Conservation (phyloP, 163 green algal species). For the Chlamydomonas reinhardtii region DNA sequence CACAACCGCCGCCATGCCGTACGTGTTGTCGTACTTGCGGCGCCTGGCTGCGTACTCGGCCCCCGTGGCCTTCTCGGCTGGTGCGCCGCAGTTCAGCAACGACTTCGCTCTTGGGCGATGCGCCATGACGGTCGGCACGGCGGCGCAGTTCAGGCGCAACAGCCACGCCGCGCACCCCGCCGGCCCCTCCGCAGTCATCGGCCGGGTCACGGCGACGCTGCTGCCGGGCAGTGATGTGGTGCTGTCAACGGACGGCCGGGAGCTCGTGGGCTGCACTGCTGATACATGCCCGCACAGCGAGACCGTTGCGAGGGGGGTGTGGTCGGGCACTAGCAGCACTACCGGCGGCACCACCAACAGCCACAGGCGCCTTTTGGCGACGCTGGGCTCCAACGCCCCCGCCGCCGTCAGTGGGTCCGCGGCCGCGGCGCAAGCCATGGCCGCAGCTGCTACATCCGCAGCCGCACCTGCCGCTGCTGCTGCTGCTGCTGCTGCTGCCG, state of each 20-base stretch:
- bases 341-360: too few species aligned
- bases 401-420: too few species aligned
- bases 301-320: neutral
- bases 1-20: constrained; percentile 6
- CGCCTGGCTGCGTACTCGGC: neutral
- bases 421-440: neutral
- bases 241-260: neutral
- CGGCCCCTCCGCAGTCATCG: neutral
- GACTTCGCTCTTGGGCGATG: constrained; percentile 3
- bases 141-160: constrained; percentile 31
- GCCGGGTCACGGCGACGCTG: neutral
- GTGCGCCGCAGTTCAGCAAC: neutral
- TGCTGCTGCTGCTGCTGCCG: too few species aligned
- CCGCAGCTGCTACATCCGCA: neutral
- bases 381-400: neutral
- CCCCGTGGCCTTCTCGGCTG: neutral
- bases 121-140: constrained; percentile 6
- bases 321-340: too few species aligned
- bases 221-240: constrained; percentile 11
- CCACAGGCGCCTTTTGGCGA: neutral
- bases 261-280: neutral
- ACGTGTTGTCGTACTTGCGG: constrained; percentile 3
- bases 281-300: neutral
- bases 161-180: constrained; percentile 12
- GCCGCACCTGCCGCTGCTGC: too few species aligned